Conservation (phyloP, 164 flowering plant species). For the Tetrastigma voinierianum region DNA sequence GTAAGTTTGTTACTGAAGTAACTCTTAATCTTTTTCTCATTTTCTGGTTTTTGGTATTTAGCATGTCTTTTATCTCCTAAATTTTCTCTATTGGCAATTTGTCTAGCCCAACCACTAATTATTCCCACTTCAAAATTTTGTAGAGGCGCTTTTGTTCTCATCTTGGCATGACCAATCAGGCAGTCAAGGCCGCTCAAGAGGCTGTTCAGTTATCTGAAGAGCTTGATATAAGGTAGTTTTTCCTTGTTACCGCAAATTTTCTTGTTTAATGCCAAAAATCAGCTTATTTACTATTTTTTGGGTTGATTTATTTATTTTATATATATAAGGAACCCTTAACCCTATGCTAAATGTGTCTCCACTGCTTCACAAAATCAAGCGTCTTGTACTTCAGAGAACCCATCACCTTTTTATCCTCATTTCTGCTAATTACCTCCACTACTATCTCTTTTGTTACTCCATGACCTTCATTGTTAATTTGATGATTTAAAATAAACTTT, state of each 20-base stretch:
- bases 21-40: neutral
- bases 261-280: too few species aligned
- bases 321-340: too few species aligned
- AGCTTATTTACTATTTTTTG: too few species aligned
- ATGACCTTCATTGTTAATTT: too few species aligned
- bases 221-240: slow-evolving; percentile 44
- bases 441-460: too few species aligned
- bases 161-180: slow-evolving; percentile 41
- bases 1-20: slow-evolving; percentile 19
- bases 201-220: slow-evolving; percentile 46
- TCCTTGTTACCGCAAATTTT: neutral
- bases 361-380: too few species aligned
- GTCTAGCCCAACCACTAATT: neutral
- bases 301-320: too few species aligned
- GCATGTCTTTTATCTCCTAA: neutral
- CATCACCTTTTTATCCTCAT: too few species aligned
- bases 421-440: too few species aligned
- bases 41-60: neutral
- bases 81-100: neutral
- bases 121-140: neutral
- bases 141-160: slow-evolving; percentile 44
- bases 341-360: too few species aligned
- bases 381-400: too few species aligned
- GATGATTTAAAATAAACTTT: too few species aligned
- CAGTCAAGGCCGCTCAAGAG: slow-evolving; percentile 50